phyloP scores from a whole-genome alignment of 2,329 filamentous ascomycete genomes.

The Paecilomyces sp. region DNA sequence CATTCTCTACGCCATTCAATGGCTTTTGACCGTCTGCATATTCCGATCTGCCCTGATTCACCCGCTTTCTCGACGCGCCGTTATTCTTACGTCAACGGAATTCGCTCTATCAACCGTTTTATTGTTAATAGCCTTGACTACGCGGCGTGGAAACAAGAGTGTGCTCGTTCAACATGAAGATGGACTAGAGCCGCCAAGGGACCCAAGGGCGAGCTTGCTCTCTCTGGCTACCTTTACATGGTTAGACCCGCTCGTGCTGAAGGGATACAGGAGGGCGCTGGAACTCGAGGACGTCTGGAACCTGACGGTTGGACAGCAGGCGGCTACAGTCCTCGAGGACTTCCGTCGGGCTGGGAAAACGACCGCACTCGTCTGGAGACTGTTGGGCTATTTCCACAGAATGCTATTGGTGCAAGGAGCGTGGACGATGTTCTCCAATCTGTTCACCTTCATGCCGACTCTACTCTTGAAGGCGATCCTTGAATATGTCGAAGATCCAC shows the following conservation, averaged over 20 bases:
- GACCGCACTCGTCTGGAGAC: slow-evolving; percentile 66
- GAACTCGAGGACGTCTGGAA: slow-evolving; percentile 91
- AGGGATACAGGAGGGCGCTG: slow-evolving; percentile 76
- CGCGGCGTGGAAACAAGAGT: slow-evolving; percentile 84
- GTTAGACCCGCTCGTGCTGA: slow-evolving; percentile 84
- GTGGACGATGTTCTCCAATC: slow-evolving; percentile 71
- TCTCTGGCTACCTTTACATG: slow-evolving; percentile 84
- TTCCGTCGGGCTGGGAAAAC: slow-evolving; percentile 85
- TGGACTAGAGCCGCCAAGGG: slow-evolving; percentile 75
- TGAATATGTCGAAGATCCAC: slow-evolving; percentile 84
- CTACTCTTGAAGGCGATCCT: slow-evolving; percentile 85
- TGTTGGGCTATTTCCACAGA: slow-evolving; percentile 76
- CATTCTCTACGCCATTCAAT: slow-evolving; percentile 71
- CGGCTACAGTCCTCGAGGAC: slow-evolving; percentile 67
- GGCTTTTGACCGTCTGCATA: slow-evolving; percentile 66
- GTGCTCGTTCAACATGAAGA: slow-evolving; percentile 85
- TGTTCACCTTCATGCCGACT: slow-evolving; percentile 88
- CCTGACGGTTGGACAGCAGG: slow-evolving; percentile 78
- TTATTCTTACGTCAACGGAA: slow-evolving; percentile 62
- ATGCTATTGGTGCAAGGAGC: slow-evolving; percentile 67
- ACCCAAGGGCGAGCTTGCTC: slow-evolving; percentile 80
- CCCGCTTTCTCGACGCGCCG: slow-evolving; percentile 55
- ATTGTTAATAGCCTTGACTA: slow-evolving; percentile 67
- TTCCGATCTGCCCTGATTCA: slow-evolving; percentile 84
- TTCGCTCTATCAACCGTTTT: slow-evolving; percentile 71